phyloP scores from a whole-genome alignment of 176 grass and related monocot genomes.

The Avena atlantica region DNA sequence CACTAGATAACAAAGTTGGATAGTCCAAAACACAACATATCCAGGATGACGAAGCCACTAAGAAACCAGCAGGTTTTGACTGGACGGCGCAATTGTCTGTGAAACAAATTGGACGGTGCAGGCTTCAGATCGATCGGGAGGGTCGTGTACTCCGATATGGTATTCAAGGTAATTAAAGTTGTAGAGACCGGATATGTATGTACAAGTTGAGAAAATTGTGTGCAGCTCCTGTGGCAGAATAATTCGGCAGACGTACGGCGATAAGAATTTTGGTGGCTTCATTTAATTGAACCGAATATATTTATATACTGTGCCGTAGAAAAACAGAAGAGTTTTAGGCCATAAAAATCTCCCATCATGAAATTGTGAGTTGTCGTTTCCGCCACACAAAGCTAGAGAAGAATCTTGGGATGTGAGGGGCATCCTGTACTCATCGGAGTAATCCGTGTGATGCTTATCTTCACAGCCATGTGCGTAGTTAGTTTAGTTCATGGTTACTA shows the following conservation, averaged over 20 bases:
- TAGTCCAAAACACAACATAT: no score
- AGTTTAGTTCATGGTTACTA: constrained; percentile 12
- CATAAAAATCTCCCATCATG: no score
- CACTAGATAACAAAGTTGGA: no score
- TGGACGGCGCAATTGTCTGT: background rate
- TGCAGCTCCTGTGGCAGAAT: no score
- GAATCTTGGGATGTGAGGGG: background rate
- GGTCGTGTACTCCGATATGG: background rate
- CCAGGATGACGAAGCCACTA: no score
- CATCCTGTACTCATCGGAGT: background rate
- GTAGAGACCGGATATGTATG: background rate
- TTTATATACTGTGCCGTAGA: background rate
- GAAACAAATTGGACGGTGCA: background rate
- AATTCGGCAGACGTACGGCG: background rate
- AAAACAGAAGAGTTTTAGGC: background rate
- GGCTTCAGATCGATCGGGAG: background rate
- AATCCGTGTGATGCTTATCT: background rate
- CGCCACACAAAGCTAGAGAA: no score
- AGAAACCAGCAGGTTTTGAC: background rate
- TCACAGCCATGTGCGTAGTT: background rate
- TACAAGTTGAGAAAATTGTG: background rate
- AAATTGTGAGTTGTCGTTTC: no score
- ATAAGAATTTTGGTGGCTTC: background rate
- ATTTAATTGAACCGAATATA: background rate
- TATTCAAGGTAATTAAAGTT: background rate